Base-by-base conservation (phyloP, 1,284 basidiomycete genomes). In the Volvariella surrecta region DNA sequence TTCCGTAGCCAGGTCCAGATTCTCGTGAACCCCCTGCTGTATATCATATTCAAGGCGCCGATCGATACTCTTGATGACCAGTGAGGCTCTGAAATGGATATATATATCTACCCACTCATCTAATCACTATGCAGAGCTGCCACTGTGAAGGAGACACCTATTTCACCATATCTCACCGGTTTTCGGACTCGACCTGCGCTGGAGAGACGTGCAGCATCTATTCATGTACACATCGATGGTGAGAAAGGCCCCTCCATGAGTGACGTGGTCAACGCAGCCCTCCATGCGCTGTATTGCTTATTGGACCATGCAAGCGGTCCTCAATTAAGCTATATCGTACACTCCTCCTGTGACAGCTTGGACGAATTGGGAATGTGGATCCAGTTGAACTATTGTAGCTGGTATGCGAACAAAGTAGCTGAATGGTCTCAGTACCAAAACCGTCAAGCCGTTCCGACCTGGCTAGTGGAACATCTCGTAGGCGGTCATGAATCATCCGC, bases 341-440 rank as follows among this genome's bases (percentile, higher is more conserved):
- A 83, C 45, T 77, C 87, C 0, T 71, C 77, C 0, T 76, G 87
- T 44, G 73, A 77, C 43, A 81, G 72, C 54, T 68, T 92, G 37
- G 78, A 88, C 47, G 63, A 71, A 9, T 63, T 71, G 24, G 59
- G 71, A 17, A 76, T 77, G 13, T 98, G 94, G 94, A 59, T 58
- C n/a, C 73, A 83, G 49, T 56, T 74, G 1, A 74, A 82, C 11
- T 82, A 89, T 58, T 90, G 82, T 56, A 78, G 81, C 49, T 97
- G 92, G 92, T 70, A 95, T 39, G 79, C 81, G 15, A 75, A 79
- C 45, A 81, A 79, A 50, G 70, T 81, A 4, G 79, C 83, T 20
- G 82, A 89, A 51, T 95, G 90, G 83, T 76, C 89, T 6, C 86
- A 86, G 53, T 88, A 94, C 48, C 91, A 95, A 58, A 95, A 95